Base-by-base conservation (phyloP, 2,329 filamentous ascomycete species). In the Peltaster fructicola region DNA sequence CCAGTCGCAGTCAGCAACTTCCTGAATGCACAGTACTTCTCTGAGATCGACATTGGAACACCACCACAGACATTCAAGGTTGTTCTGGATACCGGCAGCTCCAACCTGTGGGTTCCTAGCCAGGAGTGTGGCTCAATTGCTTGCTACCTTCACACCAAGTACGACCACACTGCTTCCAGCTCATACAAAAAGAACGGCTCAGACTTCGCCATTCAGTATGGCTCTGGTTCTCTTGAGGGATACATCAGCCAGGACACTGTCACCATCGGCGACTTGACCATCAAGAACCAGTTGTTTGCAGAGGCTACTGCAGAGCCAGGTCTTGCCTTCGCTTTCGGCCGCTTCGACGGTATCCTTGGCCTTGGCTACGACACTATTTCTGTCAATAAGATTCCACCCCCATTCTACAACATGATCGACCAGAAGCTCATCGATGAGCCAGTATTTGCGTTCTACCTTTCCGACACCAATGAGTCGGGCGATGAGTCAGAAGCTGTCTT, bases 1-100 rank as follows among this genome's bases (percentile, higher is more conserved):
- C 69, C 73, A 30, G 77, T 98, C 20, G 79, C 85, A 30, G 73
- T 98, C 44, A 79, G 72, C 58, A 98, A 98, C 72, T 98, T 93
- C 62, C 62, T 95, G 63, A 98, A 98, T 50, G 88, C 88, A 31
- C 88, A 98, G 59, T 98, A 98, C 65, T 98, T 92, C 70, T 90
- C 85, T 40, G 82, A 93, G 56, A 93, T 98, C 53, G 68, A 71
- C 41, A 70, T 98, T 52, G 88, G 88, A 37, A 85, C 74, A 23
- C 88, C 88, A 38, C 74, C 88, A 16, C 88, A 98, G 62, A 66
- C 60, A 41, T 98, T 98, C 73, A 98, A 98, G 69, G 90, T 98
- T 40, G 77, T 98, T 37, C 75, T 98, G 37, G 88, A 98, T 55
- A 98, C 88, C 14, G 88, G 88, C 45, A 93, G 82, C 66, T 95